Evolutionary conservation across 1,284 basidiomycete genomes (phyloP).

Genomic region (Volvariella surrecta): DNA sequence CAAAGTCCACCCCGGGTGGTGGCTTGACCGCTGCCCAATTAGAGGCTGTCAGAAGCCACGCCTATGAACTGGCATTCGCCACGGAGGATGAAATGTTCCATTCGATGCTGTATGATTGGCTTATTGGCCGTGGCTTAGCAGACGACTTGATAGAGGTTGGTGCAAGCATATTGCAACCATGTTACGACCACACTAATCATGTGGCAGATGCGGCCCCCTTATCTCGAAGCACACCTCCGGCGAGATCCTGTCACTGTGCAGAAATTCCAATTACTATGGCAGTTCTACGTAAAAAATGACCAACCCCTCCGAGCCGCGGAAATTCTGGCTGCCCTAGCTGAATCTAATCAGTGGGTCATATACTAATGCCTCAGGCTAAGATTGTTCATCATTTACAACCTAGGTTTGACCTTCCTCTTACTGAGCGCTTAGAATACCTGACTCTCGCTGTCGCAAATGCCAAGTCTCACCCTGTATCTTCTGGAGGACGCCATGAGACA

Average conservation of each 20-base stretch:
- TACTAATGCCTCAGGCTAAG: conserved; percentile 2
- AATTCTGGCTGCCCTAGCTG: conserved; percentile 81
- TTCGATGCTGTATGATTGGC: conserved; percentile 91
- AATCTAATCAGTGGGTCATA: conserved; percentile 67
- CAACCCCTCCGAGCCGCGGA: conserved; percentile 82
- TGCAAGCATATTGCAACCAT: not conserved
- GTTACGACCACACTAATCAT: conserved; percentile 7
- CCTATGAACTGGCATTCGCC: conserved; percentile 76
- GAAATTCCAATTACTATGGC: conserved; percentile 91
- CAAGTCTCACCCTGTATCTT: conserved; percentile 83
- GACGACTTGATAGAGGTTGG: conserved; percentile 87
- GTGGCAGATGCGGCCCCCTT: conserved; percentile 68
- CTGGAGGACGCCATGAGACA: conserved; percentile 69
- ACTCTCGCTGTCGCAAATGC: conserved; percentile 93
- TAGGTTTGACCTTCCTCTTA: conserved; percentile 65
- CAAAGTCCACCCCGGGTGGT: conserved; percentile 15
- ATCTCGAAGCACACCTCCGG: conserved; percentile 82
- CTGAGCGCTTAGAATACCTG: conserved; percentile 78
- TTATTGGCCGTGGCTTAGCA: conserved; percentile 70
- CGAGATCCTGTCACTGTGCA: conserved; percentile 75
- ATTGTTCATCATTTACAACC: conserved; percentile 3
- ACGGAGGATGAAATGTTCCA: conserved; percentile 93
- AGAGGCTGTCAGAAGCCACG: conserved; percentile 62
- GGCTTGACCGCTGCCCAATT: conserved; percentile 35
- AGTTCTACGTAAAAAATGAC: conserved; percentile 90